phyloP scores from a whole-genome alignment of 1,139 yeast genomes.

The Geotrichum cucujoidarum region DNA sequence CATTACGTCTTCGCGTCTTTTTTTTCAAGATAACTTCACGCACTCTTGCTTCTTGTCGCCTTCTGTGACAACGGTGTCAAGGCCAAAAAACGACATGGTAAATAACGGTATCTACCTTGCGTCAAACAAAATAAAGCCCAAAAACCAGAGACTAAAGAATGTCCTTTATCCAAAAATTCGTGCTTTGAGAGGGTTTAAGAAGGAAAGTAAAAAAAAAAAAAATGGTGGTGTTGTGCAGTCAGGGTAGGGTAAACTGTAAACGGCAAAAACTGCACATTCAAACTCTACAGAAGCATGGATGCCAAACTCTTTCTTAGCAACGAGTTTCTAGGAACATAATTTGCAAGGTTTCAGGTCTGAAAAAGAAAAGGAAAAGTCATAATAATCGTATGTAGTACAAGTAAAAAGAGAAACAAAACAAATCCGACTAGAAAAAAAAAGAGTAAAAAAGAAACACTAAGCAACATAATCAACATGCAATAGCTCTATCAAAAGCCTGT shows the following conservation, averaged over 20 bases:
- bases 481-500: not conserved
- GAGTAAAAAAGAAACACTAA: not conserved
- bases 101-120: too few species aligned
- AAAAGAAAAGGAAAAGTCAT: too few species aligned
- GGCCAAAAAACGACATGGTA: conserved; percentile 40
- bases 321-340: too few species aligned
- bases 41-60: conserved; percentile 35
- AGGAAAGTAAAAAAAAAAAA: not conserved
- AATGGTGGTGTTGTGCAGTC: not conserved
- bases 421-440: not conserved
- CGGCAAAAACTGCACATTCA: too few species aligned
- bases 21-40: conserved; percentile 41
- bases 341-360: too few species aligned
- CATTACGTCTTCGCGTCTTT: not conserved
- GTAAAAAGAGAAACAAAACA: not conserved
- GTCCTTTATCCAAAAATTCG: too few species aligned
- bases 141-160: not conserved
- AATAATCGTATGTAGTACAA: too few species aligned
- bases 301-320: too few species aligned
- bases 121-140: not conserved
- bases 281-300: too few species aligned
- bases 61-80: conserved; percentile 31
- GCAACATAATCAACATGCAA: too few species aligned
- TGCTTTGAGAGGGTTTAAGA: not conserved
- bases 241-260: conserved; percentile 12